Evolutionary conservation across 257 asterid genomes (phyloP).

Genomic region (Striga asiatica): DNA sequence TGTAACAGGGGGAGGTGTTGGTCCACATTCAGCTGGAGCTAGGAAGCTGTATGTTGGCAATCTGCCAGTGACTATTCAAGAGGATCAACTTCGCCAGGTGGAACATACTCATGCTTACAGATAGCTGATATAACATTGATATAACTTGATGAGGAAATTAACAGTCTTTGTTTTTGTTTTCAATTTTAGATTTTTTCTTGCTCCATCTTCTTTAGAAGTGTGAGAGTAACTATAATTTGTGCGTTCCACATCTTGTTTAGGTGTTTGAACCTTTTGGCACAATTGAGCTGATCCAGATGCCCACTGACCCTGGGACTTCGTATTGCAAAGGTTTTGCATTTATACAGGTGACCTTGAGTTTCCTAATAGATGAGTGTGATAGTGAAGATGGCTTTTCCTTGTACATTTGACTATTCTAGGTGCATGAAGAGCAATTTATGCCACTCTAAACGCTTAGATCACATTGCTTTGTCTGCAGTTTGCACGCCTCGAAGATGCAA

Average conservation of each 20-base stretch:
- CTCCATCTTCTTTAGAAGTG: background rate
- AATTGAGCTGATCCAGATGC: constrained; percentile 70
- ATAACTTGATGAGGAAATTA: constrained; percentile 1
- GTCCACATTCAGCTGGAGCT: constrained; percentile 46
- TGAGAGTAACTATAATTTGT: background rate
- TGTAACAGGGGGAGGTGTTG: constrained; percentile 30
- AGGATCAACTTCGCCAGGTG: constrained; percentile 69
- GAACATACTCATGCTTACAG: constrained; percentile 2
- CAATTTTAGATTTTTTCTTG: background rate
- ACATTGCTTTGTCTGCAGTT: background rate
- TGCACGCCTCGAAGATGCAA: background rate
- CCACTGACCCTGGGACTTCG: constrained; percentile 47
- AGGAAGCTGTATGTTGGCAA: constrained; percentile 63
- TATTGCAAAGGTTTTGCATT: constrained; percentile 60
- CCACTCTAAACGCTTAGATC: too few species aligned
- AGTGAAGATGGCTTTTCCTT: background rate
- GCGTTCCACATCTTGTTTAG: constrained; percentile 18
- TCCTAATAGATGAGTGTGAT: background rate
- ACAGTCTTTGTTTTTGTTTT: background rate
- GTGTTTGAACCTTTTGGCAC: constrained; percentile 68
- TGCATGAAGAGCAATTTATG: background rate
- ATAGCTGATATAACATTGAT: constrained; percentile 8
- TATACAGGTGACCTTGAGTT: constrained; percentile 46
- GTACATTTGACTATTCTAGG: background rate
- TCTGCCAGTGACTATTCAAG: constrained; percentile 47